Conservation (phyloP, 805 yeast genomes). For the Cyberlindnera japonica region DNA sequence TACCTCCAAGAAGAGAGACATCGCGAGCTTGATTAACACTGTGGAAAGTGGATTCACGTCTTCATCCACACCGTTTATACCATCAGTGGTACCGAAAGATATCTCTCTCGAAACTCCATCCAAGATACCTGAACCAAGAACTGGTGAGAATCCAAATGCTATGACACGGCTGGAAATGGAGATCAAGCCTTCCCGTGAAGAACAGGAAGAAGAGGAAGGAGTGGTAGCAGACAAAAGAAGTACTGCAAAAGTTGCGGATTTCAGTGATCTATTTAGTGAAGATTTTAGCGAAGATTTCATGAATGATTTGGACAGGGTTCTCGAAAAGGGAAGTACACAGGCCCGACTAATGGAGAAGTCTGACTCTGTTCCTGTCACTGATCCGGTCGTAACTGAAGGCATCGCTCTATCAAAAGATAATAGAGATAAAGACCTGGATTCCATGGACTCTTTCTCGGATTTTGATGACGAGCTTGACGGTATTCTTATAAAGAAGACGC, state of each 20-base stretch:
- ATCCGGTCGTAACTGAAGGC: no score
- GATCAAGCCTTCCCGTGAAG: background rate
- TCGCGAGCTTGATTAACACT: slow-evolving; percentile 19
- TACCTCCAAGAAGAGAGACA: slow-evolving; percentile 13
- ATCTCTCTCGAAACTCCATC: slow-evolving; percentile 18
- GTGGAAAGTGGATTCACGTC: slow-evolving; percentile 12
- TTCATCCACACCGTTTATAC: slow-evolving; percentile 9
- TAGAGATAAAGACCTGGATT: background rate
- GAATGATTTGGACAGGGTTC: slow-evolving; percentile 13
- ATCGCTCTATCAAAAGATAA: no score
- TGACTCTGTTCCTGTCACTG: no score
- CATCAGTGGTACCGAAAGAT: background rate
- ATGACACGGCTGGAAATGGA: background rate
- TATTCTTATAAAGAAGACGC: slow-evolving; percentile 15
- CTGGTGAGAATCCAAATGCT: background rate
- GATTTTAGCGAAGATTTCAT: slow-evolving; percentile 27
- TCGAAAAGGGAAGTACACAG: slow-evolving; percentile 1
- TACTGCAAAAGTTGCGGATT: slow-evolving; percentile 17
- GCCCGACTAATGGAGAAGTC: background rate
- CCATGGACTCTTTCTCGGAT: slow-evolving; percentile 3
- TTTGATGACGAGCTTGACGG: slow-evolving; percentile 17
- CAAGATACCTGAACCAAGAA: slow-evolving; percentile 3
- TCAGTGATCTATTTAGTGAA: slow-evolving; percentile 24
- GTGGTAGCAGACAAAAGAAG: no score
- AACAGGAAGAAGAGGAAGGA: background rate